Evolutionary conservation across 2,329 filamentous ascomycete species (phyloP).

Genomic region (Lasiodiplodia theobromae): DNA sequence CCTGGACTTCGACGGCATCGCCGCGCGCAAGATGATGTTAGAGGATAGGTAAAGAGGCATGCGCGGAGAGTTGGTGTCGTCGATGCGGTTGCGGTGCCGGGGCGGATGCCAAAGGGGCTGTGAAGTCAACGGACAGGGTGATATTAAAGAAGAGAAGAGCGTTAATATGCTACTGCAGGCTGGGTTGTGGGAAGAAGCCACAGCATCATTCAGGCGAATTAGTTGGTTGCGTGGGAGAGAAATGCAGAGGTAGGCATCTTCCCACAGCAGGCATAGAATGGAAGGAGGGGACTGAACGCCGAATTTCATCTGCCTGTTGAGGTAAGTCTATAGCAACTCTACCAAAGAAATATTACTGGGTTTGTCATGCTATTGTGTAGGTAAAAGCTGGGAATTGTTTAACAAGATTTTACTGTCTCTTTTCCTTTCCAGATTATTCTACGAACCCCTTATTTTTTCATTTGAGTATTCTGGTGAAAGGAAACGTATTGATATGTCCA

Average conservation of each 20-base stretch:
- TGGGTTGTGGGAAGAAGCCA: conserved; percentile 63
- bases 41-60: conserved; percentile 62
- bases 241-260: conserved; percentile 43
- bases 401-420: neutral
- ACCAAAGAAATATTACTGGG: neutral
- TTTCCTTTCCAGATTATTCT: too few species aligned
- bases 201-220: conserved; percentile 58
- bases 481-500: neutral
- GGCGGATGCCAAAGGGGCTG: conserved; percentile 46
- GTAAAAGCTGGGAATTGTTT: neutral
- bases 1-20: conserved; percentile 63
- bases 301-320: conserved; percentile 46
- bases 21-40: conserved; percentile 64
- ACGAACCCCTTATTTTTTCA: too few species aligned
- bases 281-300: conserved; percentile 47
- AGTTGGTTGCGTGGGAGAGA: conserved; percentile 61
- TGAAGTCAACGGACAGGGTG: conserved; percentile 54
- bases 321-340: neutral
- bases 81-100: conserved; percentile 58
- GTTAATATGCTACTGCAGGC: conserved; percentile 61
- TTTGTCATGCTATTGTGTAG: neutral
- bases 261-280: conserved; percentile 34
- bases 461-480: neutral
- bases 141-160: conserved; percentile 53
- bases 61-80: conserved; percentile 59